phyloP scores from a whole-genome alignment of 441 rosid species.

The California macrophylla region DNA sequence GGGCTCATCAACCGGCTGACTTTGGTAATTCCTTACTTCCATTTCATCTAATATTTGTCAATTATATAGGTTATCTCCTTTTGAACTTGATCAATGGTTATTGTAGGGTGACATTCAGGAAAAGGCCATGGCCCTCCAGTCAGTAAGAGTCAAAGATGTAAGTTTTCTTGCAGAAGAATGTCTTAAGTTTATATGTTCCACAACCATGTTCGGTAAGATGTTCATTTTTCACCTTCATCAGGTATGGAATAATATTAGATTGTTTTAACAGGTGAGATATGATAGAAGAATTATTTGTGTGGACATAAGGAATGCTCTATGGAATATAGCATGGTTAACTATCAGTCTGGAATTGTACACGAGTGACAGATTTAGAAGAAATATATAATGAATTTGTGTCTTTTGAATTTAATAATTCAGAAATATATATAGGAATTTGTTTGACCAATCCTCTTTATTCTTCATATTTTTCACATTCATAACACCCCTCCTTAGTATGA shows the following conservation, averaged over 20 bases:
- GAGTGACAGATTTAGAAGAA: neutral
- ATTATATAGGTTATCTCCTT: neutral
- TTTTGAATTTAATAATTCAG: too few relatives aligned
- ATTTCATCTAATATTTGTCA: neutral
- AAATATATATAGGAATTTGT: neutral
- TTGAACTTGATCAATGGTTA: conserved; percentile 18
- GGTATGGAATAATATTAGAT: neutral
- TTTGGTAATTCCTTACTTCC: conserved; percentile 48
- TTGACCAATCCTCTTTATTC: neutral
- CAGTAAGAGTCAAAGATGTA: conserved; percentile 87
- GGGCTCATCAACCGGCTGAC: conserved; percentile 74
- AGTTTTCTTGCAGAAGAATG: conserved; percentile 21
- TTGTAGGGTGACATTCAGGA: conserved; percentile 85
- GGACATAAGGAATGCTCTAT: neutral
- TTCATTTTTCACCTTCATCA: neutral
- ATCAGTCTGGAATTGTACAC: neutral
- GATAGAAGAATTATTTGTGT: neutral
- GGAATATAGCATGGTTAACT: neutral
- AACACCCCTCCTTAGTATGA: too few relatives aligned
- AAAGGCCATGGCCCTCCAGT: conserved; percentile 76
- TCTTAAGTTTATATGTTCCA: too few relatives aligned
- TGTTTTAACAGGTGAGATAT: neutral
- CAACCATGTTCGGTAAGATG: neutral
- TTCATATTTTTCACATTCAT: neutral
- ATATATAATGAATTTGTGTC: neutral